Evolutionary conservation across 169 alveolate genomes (phyloP).

Genomic region (Besnoitia besnoiti): DNA sequence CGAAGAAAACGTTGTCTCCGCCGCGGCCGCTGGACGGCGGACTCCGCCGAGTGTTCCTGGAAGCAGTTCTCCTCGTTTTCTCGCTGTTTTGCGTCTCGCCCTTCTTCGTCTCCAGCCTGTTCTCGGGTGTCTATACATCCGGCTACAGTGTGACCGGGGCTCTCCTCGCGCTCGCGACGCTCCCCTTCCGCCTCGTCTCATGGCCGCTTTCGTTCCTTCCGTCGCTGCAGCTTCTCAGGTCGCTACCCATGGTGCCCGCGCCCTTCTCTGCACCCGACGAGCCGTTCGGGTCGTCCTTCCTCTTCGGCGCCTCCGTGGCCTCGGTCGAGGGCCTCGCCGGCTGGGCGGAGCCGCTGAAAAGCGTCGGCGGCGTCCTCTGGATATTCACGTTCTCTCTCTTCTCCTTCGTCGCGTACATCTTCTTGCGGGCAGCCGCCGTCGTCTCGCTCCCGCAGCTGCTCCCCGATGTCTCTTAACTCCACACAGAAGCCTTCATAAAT

Average conservation of each 20-base stretch:
- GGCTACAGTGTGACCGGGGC: slow-evolving; percentile 26
- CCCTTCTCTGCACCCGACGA: not conserved
- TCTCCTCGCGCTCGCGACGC: not conserved
- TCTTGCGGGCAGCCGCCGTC: slow-evolving; percentile 28
- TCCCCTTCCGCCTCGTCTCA: not conserved
- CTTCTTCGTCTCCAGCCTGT: not conserved
- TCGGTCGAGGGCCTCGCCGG: not conserved
- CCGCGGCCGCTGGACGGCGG: not conserved
- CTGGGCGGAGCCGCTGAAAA: not conserved
- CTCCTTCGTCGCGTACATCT: not conserved
- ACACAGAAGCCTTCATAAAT: too few relatives aligned
- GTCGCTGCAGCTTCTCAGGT: too few relatives aligned
- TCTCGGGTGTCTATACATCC: not conserved
- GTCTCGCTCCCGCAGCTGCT: slow-evolving; percentile 33
- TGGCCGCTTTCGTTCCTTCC: not conserved
- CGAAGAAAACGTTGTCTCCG: not conserved
- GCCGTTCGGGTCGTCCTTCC: not conserved
- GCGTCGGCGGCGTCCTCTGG: not conserved
- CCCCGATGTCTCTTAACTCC: not conserved
- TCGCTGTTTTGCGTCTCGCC: not conserved
- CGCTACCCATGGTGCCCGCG: too few relatives aligned
- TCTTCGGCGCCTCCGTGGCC: not conserved
- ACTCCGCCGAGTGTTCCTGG: slow-evolving; percentile 5
- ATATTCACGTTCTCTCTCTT: not conserved
- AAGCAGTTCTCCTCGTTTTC: not conserved